A percentile compares a stretch with the other conserved stretches of the same genome.
Conservation (phyloP, 805 yeast species). For the Saturnispora mendoncae region DNA sequence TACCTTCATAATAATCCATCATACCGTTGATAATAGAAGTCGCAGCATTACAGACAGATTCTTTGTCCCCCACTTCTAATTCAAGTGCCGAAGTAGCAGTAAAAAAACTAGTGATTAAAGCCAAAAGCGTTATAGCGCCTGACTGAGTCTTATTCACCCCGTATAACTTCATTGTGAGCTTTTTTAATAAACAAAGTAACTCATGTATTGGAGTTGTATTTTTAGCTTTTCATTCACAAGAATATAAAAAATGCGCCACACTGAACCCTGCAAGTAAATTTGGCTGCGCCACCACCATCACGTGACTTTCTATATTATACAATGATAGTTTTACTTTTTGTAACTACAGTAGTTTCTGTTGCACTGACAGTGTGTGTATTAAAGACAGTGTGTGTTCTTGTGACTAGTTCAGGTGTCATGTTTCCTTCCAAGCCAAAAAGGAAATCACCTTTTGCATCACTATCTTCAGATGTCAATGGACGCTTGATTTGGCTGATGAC, state of each 20-base stretch:
- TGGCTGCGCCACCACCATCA: background rate
- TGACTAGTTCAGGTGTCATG: constrained; percentile 1
- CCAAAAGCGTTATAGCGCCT: no score
- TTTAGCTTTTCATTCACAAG: no score
- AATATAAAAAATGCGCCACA: no score
- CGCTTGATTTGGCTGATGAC: constrained; percentile 26
- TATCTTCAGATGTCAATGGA: constrained; percentile 11
- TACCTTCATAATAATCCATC: constrained; percentile 73
- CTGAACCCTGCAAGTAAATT: no score
- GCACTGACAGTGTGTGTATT: constrained; percentile 5
- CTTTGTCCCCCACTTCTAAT: constrained; percentile 18
- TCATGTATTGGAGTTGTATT: no score
- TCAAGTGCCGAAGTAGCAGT: constrained; percentile 9
- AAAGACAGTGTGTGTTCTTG: constrained; percentile 6
- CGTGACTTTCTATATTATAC: background rate
- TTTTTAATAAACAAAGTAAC: no score
- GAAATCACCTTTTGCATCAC: constrained; percentile 9
- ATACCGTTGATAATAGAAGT: constrained; percentile 59
- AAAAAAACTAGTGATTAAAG: no score
- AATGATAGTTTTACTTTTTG: background rate
- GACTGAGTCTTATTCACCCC: no score
- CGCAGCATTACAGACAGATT: constrained; percentile 39
- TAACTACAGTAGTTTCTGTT: background rate
- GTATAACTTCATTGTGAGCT: no score
- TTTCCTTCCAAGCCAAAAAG: constrained; percentile 3